These are phyloP conservation scores for Nakaseomyces nivariensis DNA, from an alignment of 1,139 yeast genomes.

Conservation along the genomic window DNA sequence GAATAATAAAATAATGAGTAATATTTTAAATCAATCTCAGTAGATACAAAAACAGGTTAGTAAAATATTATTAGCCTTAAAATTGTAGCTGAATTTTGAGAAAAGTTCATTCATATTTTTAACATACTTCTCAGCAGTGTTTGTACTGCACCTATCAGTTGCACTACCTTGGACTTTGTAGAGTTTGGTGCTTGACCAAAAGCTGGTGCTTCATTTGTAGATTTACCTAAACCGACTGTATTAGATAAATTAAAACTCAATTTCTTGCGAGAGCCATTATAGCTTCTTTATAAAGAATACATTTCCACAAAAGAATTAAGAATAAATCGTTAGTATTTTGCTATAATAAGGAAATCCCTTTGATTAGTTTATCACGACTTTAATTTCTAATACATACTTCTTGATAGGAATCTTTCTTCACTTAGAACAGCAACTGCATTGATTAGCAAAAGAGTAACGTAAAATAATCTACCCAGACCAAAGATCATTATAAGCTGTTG, in stretches of 20 bases:
- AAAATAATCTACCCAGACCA: slow-evolving; percentile 61
- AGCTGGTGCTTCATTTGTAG: slow-evolving; percentile 31
- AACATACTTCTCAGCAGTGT: slow-evolving; percentile 58
- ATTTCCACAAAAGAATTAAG: neutral
- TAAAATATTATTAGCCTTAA: slow-evolving; percentile 4
- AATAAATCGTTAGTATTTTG: neutral
- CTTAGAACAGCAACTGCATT: slow-evolving; percentile 74
- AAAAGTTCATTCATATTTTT: neutral
- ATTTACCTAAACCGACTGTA: slow-evolving; percentile 42
- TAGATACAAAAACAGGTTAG: slow-evolving; percentile 8
- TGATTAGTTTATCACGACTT: neutral
- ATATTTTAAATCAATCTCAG: too few relatives aligned
- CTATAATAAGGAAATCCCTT: neutral
- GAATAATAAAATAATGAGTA: too few relatives aligned
- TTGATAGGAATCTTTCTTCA: slow-evolving; percentile 70
- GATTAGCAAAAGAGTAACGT: slow-evolving; percentile 54
- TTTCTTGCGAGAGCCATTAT: neutral
- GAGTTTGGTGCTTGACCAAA: slow-evolving; percentile 36
- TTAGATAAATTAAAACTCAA: neutral
- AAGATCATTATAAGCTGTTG: slow-evolving; percentile 36
- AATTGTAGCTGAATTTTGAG: neutral
- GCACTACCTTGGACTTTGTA: slow-evolving; percentile 49
- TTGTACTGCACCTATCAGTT: slow-evolving; percentile 62
- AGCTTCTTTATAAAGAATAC: neutral
- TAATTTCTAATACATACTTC: slow-evolving; percentile 38